A percentile compares a stretch with the other conserved stretches of the same genome.
phyloP scores from a whole-genome alignment of 2,329 filamentous ascomycete species.

The Colletotrichum endophyticum region DNA sequence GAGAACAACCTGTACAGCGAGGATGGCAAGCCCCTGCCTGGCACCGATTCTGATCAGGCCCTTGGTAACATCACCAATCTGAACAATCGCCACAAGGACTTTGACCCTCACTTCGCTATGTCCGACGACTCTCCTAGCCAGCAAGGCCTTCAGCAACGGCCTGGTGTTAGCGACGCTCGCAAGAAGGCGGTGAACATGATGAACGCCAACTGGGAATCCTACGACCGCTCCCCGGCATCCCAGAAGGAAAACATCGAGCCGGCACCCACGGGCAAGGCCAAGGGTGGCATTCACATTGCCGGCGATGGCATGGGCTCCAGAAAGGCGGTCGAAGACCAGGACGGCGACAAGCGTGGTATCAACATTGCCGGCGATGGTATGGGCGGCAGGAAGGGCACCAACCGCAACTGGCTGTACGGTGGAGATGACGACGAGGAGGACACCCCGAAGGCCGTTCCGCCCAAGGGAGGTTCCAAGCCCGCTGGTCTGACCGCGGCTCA shows the following conservation, averaged over 20 bases:
- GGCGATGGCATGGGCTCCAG: constrained; percentile 72
- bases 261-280: constrained; percentile 16
- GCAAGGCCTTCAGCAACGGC: constrained; percentile 38
- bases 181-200: constrained; percentile 77
- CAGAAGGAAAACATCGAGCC: constrained; percentile 55
- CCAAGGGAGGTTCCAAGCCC: constrained; percentile 37
- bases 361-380: constrained; percentile 68
- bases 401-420: constrained; percentile 63
- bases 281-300: constrained; percentile 46
- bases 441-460: constrained; percentile 37
- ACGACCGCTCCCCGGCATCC: constrained; percentile 58
- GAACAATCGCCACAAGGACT: constrained; percentile 76
- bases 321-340: constrained; percentile 41
- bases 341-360: constrained; percentile 36
- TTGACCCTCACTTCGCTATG: constrained; percentile 79
- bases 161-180: constrained; percentile 60
- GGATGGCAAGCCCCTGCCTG: constrained; percentile 47
- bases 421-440: constrained; percentile 50
- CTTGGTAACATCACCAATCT: constrained; percentile 75
- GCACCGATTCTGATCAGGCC: constrained; percentile 41
- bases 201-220: constrained; percentile 65
- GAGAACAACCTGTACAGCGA: constrained; percentile 75
- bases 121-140: constrained; percentile 67
- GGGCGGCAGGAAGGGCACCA: constrained; percentile 63
- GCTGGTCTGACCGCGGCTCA: constrained; percentile 29